Percentiles rank a stretch among this genome's conserved stretches.
Conservation (phyloP, 2,329 filamentous ascomycete species). For the Tricladium varicosporioides region DNA sequence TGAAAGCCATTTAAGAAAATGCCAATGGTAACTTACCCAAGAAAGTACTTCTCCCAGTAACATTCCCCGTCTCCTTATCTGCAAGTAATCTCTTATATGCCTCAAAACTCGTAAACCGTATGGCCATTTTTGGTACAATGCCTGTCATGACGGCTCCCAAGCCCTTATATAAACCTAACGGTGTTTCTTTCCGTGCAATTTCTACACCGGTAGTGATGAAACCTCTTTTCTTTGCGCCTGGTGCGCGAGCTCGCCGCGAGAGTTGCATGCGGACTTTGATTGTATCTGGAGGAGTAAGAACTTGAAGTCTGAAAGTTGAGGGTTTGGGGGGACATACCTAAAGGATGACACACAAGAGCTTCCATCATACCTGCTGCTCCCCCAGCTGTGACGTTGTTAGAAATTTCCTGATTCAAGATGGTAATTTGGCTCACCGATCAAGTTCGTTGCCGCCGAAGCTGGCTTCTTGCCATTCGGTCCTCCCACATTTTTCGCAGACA, state of each 20-base stretch:
- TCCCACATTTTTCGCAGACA: slow-evolving; percentile 59
- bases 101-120: slow-evolving; percentile 97
- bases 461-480: slow-evolving; percentile 66
- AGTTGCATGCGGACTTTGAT: slow-evolving; percentile 99
- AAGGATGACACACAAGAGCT: slow-evolving; percentile 89
- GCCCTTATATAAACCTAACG: slow-evolving; percentile 93
- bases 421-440: slow-evolving; percentile 65
- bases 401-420: slow-evolving; percentile 10
- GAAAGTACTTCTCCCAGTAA: slow-evolving; percentile 73
- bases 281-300: slow-evolving; percentile 58
- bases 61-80: slow-evolving; percentile 61
- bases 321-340: slow-evolving; percentile 56
- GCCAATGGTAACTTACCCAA: slow-evolving; percentile 52
- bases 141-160: slow-evolving; percentile 95
- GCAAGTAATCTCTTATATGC: slow-evolving; percentile 85
- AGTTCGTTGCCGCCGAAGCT: slow-evolving; percentile 81
- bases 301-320: not conserved
- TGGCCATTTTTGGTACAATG: slow-evolving; percentile 99
- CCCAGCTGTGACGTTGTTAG: slow-evolving; percentile 60
- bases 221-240: slow-evolving; percentile 79
- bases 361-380: slow-evolving; percentile 99
- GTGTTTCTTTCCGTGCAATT: slow-evolving; percentile 87
- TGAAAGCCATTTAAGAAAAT: slow-evolving; percentile 22
- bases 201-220: slow-evolving; percentile 84
- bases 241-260: slow-evolving; percentile 77